Evolutionary conservation across 1,284 basidiomycete genomes (phyloP).

Genomic region (Leccinum insigne): DNA sequence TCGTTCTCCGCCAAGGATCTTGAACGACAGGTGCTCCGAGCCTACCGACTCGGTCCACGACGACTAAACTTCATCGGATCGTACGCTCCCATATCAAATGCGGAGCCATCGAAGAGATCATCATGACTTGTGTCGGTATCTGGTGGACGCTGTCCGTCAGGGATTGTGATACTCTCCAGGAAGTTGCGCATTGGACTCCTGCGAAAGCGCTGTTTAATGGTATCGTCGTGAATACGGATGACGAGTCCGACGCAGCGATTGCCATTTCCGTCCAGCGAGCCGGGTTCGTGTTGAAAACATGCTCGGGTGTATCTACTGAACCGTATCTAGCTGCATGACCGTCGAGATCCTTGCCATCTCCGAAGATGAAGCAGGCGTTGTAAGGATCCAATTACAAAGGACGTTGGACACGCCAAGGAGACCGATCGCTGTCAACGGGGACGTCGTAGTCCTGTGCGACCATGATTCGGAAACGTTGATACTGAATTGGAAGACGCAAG

Average conservation of each 20-base stretch:
- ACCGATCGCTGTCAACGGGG: constrained; percentile 48
- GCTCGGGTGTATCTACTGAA: constrained; percentile 10
- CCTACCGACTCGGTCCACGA: constrained; percentile 41
- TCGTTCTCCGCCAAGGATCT: constrained; percentile 41
- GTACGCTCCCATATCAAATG: constrained; percentile 32
- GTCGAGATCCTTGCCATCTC: constrained; percentile 29
- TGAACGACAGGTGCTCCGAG: constrained; percentile 43
- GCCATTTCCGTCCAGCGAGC: constrained; percentile 46
- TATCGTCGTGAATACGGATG: constrained; percentile 48
- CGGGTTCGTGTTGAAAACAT: constrained; percentile 35
- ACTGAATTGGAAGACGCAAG: constrained; percentile 50
- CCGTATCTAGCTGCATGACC: constrained; percentile 8
- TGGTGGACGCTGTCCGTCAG: constrained; percentile 58
- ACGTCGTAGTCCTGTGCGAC: constrained; percentile 53
- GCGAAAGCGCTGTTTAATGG: constrained; percentile 51
- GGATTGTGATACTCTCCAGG: constrained; percentile 38
- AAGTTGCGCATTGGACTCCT: constrained; percentile 50
- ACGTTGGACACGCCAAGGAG: constrained; percentile 38
- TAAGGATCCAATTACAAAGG: constrained; percentile 12
- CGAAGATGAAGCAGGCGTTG: constrained; percentile 4
- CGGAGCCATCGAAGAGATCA: constrained; percentile 47
- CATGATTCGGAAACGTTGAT: constrained; percentile 48
- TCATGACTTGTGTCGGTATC: constrained; percentile 57
- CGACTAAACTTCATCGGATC: constrained; percentile 26
- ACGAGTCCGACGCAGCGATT: constrained; percentile 43